phyloP scores from a whole-genome alignment of 805 yeast genomes.

The Brettanomyces nanus region DNA sequence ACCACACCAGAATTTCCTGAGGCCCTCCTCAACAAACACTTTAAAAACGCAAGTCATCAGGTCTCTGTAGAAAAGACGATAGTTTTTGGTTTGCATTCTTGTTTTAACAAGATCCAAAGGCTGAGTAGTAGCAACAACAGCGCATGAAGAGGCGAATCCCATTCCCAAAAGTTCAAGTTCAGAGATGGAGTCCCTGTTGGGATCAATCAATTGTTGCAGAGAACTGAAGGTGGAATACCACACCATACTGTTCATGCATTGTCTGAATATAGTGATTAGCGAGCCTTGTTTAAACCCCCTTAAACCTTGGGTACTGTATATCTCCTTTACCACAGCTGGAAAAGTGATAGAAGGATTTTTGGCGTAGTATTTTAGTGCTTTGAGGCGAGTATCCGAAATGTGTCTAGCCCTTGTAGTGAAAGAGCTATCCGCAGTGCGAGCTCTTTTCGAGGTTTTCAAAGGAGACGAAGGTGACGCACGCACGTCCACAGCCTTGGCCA shows the following conservation, averaged over 20 bases:
- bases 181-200: conserved; percentile 38
- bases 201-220: conserved; percentile 61
- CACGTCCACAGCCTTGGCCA: conserved; percentile 7
- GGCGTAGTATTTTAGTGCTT: conserved; percentile 31
- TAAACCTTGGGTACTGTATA: conserved; percentile 64
- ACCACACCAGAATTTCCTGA: conserved; percentile 45
- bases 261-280: conserved; percentile 74
- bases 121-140: conserved; percentile 74
- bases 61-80: conserved; percentile 50
- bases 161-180: conserved; percentile 27
- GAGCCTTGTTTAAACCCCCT: conserved; percentile 79
- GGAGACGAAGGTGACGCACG: neutral
- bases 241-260: conserved; percentile 68
- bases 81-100: conserved; percentile 72
- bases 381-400: conserved; percentile 6
- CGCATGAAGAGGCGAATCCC: conserved; percentile 60
- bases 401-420: conserved; percentile 6
- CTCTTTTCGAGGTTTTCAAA: conserved; percentile 4
- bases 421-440: neutral
- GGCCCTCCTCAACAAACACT: conserved; percentile 39
- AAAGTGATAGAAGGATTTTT: conserved; percentile 47
- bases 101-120: conserved; percentile 86
- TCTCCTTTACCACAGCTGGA: conserved; percentile 48
- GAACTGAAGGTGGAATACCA: conserved; percentile 79
- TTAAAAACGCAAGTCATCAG: conserved; percentile 47